These are phyloP conservation scores for Pseudonectria buxi DNA, from an alignment of 2,329 filamentous ascomycete species.

Conservation along the genomic window DNA sequence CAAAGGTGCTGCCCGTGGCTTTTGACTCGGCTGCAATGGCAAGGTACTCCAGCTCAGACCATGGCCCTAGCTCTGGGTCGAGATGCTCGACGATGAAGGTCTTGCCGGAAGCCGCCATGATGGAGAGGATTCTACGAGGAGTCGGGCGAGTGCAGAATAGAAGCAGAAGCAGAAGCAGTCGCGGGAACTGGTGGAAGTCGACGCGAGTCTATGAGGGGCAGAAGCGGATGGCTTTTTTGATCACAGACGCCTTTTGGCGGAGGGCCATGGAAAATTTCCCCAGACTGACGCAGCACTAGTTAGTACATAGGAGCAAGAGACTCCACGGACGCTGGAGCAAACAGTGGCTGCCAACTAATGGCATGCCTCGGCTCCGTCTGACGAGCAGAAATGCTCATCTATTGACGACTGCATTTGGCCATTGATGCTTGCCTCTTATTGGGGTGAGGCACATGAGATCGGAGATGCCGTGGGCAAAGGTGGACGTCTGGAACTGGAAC, in stretches of 20 bases:
- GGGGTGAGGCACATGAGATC: too few relatives aligned
- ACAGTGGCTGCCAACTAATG: too few relatives aligned
- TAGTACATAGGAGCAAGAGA: too few relatives aligned
- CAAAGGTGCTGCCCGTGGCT: conserved; percentile 60
- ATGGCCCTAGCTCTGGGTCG: conserved; percentile 85
- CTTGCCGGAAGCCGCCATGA: conserved; percentile 43
- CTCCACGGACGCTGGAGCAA: too few relatives aligned
- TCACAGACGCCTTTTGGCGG: neutral
- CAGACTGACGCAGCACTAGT: conserved; percentile 1
- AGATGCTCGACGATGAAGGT: conserved; percentile 95
- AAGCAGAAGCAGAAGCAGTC: neutral
- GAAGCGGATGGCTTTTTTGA: neutral
- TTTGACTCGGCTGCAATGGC: conserved; percentile 79
- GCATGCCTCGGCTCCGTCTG: too few relatives aligned
- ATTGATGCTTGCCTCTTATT: too few relatives aligned
- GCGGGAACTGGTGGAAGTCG: neutral
- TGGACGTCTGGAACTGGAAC: too few relatives aligned
- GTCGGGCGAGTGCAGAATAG: too few relatives aligned
- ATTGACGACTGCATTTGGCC: too few relatives aligned
- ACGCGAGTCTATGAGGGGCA: neutral
- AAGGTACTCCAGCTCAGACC: conserved; percentile 90
- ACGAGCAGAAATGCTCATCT: too few relatives aligned
- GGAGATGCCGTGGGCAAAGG: too few relatives aligned
- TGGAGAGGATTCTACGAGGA: neutral
- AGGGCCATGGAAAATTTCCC: conserved; percentile 7